Conservation (phyloP, 2,329 filamentous ascomycete genomes). For the Cadophora sp. region DNA sequence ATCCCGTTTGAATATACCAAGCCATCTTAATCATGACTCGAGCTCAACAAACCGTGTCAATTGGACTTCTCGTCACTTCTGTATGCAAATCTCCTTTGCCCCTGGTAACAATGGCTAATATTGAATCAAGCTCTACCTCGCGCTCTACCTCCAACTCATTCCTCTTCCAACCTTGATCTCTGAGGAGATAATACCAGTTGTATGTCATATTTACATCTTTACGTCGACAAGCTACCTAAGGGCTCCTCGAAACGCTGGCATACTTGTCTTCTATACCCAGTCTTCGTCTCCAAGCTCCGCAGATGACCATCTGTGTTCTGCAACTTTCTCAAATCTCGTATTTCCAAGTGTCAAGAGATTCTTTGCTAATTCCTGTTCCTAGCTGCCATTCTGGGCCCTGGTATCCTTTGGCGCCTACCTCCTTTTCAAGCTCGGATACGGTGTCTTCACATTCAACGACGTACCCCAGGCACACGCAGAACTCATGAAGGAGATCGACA, state of each 20-base stretch:
- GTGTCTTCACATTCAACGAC: constrained; percentile 96
- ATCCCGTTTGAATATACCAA: neutral
- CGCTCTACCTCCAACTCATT: constrained; percentile 82
- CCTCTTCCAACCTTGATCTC: constrained; percentile 81
- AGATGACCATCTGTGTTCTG: neutral
- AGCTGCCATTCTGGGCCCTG: constrained; percentile 94
- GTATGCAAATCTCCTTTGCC: constrained; percentile 55
- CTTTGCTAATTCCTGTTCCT: constrained; percentile 23
- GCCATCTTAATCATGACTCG: constrained; percentile 79
- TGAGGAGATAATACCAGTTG: constrained; percentile 85
- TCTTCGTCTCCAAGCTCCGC: neutral
- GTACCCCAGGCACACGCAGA: constrained; percentile 90
- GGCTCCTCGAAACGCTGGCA: neutral
- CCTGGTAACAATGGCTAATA: constrained; percentile 24
- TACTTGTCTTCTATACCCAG: neutral
- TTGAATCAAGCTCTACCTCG: constrained; percentile 82
- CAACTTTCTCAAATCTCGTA: constrained; percentile 7
- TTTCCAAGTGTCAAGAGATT: neutral
- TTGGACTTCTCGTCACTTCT: constrained; percentile 85
- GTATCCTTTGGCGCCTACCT: constrained; percentile 92
- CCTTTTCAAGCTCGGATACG: constrained; percentile 88
- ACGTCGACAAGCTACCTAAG: neutral
- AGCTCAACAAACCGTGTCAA: constrained; percentile 89
- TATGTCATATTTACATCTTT: constrained; percentile 55
- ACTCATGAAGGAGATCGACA: constrained; percentile 82